Evolutionary conservation across 768 basidiomycete species (phyloP).

Genomic region (Mycena pura): DNA sequence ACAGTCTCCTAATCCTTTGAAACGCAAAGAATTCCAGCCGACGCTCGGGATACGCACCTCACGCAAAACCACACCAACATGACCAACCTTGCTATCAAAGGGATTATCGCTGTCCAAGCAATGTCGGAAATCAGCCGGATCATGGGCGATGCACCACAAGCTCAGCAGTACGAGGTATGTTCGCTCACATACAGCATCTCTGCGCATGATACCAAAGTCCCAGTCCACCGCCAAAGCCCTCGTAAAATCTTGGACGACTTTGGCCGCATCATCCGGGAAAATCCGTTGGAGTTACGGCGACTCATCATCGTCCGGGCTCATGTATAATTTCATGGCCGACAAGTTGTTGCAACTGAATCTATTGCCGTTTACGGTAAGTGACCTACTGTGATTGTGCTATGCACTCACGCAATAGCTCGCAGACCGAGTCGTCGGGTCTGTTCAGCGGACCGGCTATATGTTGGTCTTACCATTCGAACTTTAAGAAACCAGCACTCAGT

Average conservation of each 20-base stretch:
- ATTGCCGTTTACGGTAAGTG: slow-evolving; percentile 35
- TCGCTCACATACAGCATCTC: too few species aligned
- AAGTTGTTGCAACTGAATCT: slow-evolving; percentile 48
- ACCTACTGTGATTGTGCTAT: too few species aligned
- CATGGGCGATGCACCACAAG: slow-evolving; percentile 32
- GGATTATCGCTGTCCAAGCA: slow-evolving; percentile 59
- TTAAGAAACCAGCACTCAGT: not conserved
- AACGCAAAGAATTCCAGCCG: slow-evolving; percentile 1
- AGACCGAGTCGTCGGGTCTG: not conserved
- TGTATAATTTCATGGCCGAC: slow-evolving; percentile 62
- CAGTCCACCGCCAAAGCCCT: not conserved
- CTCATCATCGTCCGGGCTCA: slow-evolving; percentile 44
- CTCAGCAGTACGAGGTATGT: slow-evolving; percentile 38
- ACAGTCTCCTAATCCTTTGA: not conserved
- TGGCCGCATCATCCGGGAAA: slow-evolving; percentile 21
- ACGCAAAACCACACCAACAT: slow-evolving; percentile 43
- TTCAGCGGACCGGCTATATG: not conserved
- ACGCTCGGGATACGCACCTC: not conserved
- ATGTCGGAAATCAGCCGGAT: slow-evolving; percentile 57
- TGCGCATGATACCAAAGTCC: not conserved
- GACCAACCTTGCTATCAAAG: slow-evolving; percentile 67
- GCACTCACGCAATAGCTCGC: too few species aligned
- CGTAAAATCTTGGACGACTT: slow-evolving; percentile 2
- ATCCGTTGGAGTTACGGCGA: slow-evolving; percentile 30
- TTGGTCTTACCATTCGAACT: not conserved